phyloP scores from a whole-genome alignment of 768 basidiomycete genomes.

The Kwoniella sp. region DNA sequence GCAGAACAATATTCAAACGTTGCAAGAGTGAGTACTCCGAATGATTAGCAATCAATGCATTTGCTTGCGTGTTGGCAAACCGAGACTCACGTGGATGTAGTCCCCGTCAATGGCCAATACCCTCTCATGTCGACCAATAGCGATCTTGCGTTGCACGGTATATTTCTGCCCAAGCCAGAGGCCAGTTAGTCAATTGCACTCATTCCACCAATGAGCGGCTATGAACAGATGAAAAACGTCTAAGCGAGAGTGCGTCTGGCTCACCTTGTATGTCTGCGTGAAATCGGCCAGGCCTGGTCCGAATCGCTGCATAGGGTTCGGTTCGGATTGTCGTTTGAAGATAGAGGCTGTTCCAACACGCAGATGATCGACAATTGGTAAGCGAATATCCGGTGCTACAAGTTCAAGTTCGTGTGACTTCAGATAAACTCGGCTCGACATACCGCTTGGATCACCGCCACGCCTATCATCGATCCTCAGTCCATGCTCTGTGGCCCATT shows the following conservation, averaged over 20 bases:
- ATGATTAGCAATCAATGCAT: too few species aligned
- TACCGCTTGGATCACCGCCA: conserved; percentile 86
- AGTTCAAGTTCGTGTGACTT: neutral
- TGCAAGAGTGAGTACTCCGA: too few species aligned
- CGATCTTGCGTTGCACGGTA: conserved; percentile 88
- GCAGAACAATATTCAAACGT: too few species aligned
- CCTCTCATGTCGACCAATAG: conserved; percentile 87
- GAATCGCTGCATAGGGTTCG: conserved; percentile 61
- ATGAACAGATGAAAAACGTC: too few species aligned
- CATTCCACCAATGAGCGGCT: neutral
- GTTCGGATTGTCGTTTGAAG: conserved; percentile 83
- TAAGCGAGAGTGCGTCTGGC: conserved; percentile 17
- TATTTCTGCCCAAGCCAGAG: conserved; percentile 67
- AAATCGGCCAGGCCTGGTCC: conserved; percentile 70
- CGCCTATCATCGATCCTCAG: conserved; percentile 67
- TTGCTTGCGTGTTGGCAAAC: too few species aligned
- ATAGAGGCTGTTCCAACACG: conserved; percentile 70
- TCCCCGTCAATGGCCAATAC: conserved; percentile 91
- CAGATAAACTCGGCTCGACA: too few species aligned
- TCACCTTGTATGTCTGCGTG: conserved; percentile 81
- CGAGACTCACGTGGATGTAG: conserved; percentile 72
- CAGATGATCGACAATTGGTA: neutral
- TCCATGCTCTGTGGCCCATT: conserved; percentile 72
- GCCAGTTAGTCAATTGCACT: conserved; percentile 1
- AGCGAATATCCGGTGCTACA: neutral